phyloP scores from a whole-genome alignment of 2,329 filamentous ascomycete genomes.

The Microdochium nivale region DNA sequence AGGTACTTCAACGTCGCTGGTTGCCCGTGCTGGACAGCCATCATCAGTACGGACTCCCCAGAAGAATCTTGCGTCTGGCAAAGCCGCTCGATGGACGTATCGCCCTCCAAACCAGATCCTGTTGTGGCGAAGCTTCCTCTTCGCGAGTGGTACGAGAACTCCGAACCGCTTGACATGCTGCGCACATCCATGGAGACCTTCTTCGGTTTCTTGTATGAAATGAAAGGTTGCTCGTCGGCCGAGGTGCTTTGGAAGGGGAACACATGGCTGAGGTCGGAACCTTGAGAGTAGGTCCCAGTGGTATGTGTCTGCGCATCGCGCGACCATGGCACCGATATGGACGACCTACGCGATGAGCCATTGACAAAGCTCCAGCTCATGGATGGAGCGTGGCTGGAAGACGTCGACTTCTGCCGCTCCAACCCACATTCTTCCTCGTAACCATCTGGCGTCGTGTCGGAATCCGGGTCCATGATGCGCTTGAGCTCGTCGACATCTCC shows the following conservation, averaged over 20 bases:
- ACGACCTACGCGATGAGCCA: slow-evolving; percentile 33
- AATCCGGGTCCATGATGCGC: slow-evolving; percentile 68
- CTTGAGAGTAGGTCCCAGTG: slow-evolving; percentile 41
- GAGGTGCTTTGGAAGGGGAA: slow-evolving; percentile 75
- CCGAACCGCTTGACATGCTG: slow-evolving; percentile 81
- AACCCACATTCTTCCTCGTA: slow-evolving; percentile 37
- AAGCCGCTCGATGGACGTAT: slow-evolving; percentile 73
- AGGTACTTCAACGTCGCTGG: slow-evolving; percentile 70
- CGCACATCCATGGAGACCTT: slow-evolving; percentile 84
- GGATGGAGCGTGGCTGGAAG: slow-evolving; percentile 35
- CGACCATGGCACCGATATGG: slow-evolving; percentile 24
- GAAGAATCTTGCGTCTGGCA: slow-evolving; percentile 60
- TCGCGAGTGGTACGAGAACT: slow-evolving; percentile 72
- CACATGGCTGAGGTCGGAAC: slow-evolving; percentile 66
- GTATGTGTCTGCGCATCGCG: neutral
- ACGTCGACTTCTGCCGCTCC: slow-evolving; percentile 21
- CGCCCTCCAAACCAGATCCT: slow-evolving; percentile 68
- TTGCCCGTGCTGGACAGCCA: slow-evolving; percentile 69
- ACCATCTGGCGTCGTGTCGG: slow-evolving; percentile 26
- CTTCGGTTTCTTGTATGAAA: slow-evolving; percentile 50
- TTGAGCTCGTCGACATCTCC: slow-evolving; percentile 69
- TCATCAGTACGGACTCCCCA: slow-evolving; percentile 84
- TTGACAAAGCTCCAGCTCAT: slow-evolving; percentile 39
- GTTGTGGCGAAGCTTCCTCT: slow-evolving; percentile 71
- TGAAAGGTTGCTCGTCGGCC: slow-evolving; percentile 23